These are phyloP conservation scores for Canavalia gladiata DNA, from an alignment of 306 rosid species.

Conservation along the genomic window DNA sequence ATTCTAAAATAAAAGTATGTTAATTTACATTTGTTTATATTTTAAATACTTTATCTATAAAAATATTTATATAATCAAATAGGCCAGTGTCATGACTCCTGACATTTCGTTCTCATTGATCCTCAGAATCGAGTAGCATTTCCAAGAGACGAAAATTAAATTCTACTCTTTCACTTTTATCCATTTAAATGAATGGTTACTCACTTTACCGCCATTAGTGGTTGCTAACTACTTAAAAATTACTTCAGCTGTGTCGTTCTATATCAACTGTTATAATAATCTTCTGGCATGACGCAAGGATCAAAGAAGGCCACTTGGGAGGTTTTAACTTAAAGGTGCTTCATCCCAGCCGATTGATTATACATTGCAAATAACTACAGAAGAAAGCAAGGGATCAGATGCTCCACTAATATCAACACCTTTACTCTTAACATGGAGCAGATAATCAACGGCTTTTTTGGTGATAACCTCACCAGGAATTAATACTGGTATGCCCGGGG, in stretches of 20 bases:
- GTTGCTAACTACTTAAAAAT: conserved; percentile 11
- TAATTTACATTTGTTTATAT: too few relatives aligned
- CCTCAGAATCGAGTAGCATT: background rate
- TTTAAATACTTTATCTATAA: too few relatives aligned
- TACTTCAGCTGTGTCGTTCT: conserved; percentile 21
- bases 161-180: background rate
- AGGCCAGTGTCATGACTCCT: too few relatives aligned
- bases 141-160: background rate
- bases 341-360: conserved; percentile 28
- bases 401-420: conserved; percentile 80
- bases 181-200: conserved; percentile 4
- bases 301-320: conserved; percentile 28
- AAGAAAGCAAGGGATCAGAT: conserved; percentile 75
- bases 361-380: conserved; percentile 69
- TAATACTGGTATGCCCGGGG: conserved; percentile 87
- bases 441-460: conserved; percentile 67
- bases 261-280: background rate
- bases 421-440: conserved; percentile 62
- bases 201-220: background rate
- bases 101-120: too few relatives aligned
- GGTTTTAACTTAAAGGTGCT: conserved; percentile 26
- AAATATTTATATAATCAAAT: too few relatives aligned
- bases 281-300: conserved; percentile 12
- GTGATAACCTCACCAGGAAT: conserved; percentile 84
- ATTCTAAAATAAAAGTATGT: too few relatives aligned